A percentile compares a stretch with the other conserved stretches of the same genome.
Evolutionary conservation across 768 basidiomycete species (phyloP).

Genomic region (Tricholoma matsutake): DNA sequence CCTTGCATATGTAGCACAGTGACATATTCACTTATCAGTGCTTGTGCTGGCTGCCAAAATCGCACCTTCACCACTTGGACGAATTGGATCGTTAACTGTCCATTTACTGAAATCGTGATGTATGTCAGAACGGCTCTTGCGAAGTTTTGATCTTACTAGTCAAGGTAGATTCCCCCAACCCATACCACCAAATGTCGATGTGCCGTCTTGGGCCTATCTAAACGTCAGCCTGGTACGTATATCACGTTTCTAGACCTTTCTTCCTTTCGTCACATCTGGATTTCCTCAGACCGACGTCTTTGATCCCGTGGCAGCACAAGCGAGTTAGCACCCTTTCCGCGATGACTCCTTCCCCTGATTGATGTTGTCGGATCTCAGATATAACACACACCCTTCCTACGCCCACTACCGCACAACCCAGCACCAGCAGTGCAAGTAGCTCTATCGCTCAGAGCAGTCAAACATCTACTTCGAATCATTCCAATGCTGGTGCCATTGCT

Average conservation of each 20-base stretch:
- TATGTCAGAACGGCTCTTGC: constrained; percentile 14
- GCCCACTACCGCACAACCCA: constrained; percentile 7
- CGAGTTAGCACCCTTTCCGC: background rate
- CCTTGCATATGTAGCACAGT: constrained; percentile 55
- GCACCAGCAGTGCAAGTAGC: constrained; percentile 5
- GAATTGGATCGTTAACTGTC: constrained; percentile 37
- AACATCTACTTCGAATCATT: constrained; percentile 6
- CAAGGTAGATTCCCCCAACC: constrained; percentile 39
- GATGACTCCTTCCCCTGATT: background rate
- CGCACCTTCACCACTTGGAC: constrained; percentile 37
- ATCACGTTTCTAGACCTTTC: background rate
- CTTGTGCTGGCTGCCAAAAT: constrained; percentile 58
- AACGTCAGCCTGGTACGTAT: constrained; percentile 40
- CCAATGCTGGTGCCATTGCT: constrained; percentile 55
- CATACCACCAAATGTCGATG: constrained; percentile 39
- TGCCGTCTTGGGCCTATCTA: constrained; percentile 59
- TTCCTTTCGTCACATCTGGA: constrained; percentile 2
- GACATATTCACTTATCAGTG: constrained; percentile 53
- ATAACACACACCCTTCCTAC: constrained; percentile 13
- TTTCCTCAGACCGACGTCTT: constrained; percentile 28
- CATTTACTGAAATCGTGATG: constrained; percentile 29
- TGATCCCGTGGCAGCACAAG: constrained; percentile 30
- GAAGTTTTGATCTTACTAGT: background rate
- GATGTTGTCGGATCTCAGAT: background rate
- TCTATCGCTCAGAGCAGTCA: background rate